These are phyloP conservation scores for Wickerhamiella hasegawae DNA, from an alignment of 805 yeast species.

Conservation along the genomic window DNA sequence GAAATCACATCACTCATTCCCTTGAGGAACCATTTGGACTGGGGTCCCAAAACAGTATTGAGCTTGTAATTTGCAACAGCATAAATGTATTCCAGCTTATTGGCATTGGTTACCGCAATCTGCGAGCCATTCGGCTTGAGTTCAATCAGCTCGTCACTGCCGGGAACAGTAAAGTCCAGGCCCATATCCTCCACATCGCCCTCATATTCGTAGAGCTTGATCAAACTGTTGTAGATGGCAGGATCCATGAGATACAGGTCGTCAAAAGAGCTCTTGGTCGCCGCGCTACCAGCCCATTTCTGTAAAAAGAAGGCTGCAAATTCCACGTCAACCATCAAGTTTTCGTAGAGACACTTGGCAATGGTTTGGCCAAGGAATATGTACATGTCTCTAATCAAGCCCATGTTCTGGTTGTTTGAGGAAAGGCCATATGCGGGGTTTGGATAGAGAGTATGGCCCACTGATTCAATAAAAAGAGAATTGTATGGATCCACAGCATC, in stretches of 20 bases:
- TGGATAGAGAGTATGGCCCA: slow-evolving; percentile 56
- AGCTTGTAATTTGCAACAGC: slow-evolving; percentile 66
- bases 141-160: slow-evolving; percentile 30
- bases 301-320: slow-evolving; percentile 78
- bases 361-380: slow-evolving; percentile 64
- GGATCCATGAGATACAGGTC: slow-evolving; percentile 60
- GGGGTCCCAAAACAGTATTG: slow-evolving; percentile 42
- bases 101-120: slow-evolving; percentile 39
- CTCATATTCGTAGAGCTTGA: slow-evolving; percentile 40
- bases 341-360: slow-evolving; percentile 81
- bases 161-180: slow-evolving; percentile 46
- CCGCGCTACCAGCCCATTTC: slow-evolving; percentile 37
- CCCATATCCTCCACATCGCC: slow-evolving; percentile 44
- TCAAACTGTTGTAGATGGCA: slow-evolving; percentile 47
- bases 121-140: slow-evolving; percentile 45
- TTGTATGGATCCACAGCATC: slow-evolving; percentile 17
- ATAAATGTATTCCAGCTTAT: slow-evolving; percentile 58
- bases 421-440: slow-evolving; percentile 26
- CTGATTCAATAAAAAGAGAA: slow-evolving; percentile 29
- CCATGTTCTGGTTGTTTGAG: slow-evolving; percentile 3
- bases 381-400: slow-evolving; percentile 16
- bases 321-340: slow-evolving; percentile 60
- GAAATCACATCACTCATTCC: slow-evolving; percentile 60
- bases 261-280: slow-evolving; percentile 42
- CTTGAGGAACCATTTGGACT: slow-evolving; percentile 43